Evolutionary conservation across 495 filamentous ascomycete genomes (phyloP), one percentile per base, ranked within the genome.

Genomic region (Talaromyces ruber): DNA sequence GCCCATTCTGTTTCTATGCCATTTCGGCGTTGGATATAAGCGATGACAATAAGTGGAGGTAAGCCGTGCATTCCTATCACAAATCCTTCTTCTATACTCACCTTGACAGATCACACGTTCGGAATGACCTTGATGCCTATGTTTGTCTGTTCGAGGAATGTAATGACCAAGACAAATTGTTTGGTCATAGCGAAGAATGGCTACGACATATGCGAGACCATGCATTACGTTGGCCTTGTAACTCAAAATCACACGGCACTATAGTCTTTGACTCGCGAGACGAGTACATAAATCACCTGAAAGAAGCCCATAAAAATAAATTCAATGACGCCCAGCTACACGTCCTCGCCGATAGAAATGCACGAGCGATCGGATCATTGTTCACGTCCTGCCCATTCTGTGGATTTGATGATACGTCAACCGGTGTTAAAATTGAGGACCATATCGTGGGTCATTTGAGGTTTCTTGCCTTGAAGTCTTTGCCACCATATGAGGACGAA

Each of bases 381-480:
- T 61, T 61, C 45, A 37, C 52, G 53, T 61, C 59, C 22, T 61
- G 59, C 18, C 59, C 59, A 51, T 25, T 61, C 8, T 61, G 59
- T 30, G 59, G 59, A 21, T 51, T 51, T 12, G 47, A 51, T 25
- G 39, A 61, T n/a, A 47, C 45, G 3, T 12, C 37, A 24, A n/a
- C 6, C 18, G 29, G 43, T 53, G 8, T 16, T 9, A 37, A 30
- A 14, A 37, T 61, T 2, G 59, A 61, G 59, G 39, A 51, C 3
- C 59, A 61, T 53, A 25, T 61, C 29, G 59, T 43, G 3, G 37
- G 37, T 4, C 59, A 61, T 37, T 26, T 61, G 18, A 61, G 59
- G 29, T 61, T 47, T n/a, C 59, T 61, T 51, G 59, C 59, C 11
- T 53, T 61, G 39, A 61, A 61, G 45, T 61, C 59, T n/a, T 22